These are phyloP conservation scores for Lachnellula suecica DNA, from an alignment of 2,329 filamentous ascomycete genomes.

Conservation along the genomic window DNA sequence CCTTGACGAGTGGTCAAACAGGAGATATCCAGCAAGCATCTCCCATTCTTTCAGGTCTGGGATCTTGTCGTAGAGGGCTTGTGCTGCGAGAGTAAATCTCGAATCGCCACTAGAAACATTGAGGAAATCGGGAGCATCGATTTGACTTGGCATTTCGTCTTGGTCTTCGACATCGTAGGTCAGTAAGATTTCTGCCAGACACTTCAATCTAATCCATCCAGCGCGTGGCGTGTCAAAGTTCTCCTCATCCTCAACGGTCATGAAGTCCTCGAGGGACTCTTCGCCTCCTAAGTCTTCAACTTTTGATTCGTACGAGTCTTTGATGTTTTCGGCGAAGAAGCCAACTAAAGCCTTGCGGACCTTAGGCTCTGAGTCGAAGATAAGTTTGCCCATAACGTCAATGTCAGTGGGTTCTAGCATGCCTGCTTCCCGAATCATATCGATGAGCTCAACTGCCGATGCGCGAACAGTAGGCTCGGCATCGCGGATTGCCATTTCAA, in stretches of 20 bases:
- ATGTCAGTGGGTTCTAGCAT: conserved; percentile 90
- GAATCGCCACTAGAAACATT: conserved; percentile 71
- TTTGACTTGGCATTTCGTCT: conserved; percentile 52
- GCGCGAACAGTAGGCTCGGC: conserved; percentile 79
- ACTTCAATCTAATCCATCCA: conserved; percentile 91
- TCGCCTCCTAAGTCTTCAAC: conserved; percentile 82
- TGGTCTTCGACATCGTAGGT: conserved; percentile 74
- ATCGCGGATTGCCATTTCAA: conserved; percentile 91
- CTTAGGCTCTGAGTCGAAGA: conserved; percentile 83
- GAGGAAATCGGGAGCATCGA: conserved; percentile 44
- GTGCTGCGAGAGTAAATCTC: conserved; percentile 80
- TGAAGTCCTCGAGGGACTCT: conserved; percentile 71
- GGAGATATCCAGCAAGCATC: conserved; percentile 80
- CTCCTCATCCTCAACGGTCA: conserved; percentile 70
- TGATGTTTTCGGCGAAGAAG: conserved; percentile 87
- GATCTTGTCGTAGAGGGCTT: conserved; percentile 81
- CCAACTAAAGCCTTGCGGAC: conserved; percentile 85
- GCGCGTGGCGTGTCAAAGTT: conserved; percentile 74
- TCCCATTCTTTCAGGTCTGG: conserved; percentile 85
- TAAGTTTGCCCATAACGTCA: conserved; percentile 80
- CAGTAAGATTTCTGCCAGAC: conserved; percentile 78
- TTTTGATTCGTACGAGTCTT: conserved; percentile 76
- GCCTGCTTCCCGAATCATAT: conserved; percentile 77
- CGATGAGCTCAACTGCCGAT: conserved; percentile 76
- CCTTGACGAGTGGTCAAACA: conserved; percentile 81